A percentile compares a stretch with the other conserved stretches of the same genome.
phyloP scores from a whole-genome alignment of 2,329 filamentous ascomycete genomes.

The Didymella pinodella region DNA sequence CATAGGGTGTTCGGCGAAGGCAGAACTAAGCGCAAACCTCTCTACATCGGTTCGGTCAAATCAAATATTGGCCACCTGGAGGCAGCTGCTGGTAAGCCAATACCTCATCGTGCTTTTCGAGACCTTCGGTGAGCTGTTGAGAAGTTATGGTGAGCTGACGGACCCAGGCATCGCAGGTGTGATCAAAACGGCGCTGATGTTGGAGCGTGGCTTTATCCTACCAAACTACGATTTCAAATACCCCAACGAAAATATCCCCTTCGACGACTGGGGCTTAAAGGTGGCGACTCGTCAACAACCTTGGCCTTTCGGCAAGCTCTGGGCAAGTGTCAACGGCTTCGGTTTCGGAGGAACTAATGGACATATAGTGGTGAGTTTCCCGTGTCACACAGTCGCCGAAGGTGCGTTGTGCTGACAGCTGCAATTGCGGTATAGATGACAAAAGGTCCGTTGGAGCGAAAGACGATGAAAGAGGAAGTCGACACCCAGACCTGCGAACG shows the following conservation, averaged over 20 bases:
- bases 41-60: constrained; percentile 16
- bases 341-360: constrained; percentile 27
- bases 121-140: background rate
- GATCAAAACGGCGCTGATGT: constrained; percentile 51
- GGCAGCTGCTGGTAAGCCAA: constrained; percentile 42
- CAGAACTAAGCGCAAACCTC: constrained; percentile 19
- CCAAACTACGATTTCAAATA: constrained; percentile 32
- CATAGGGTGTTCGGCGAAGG: constrained; percentile 35
- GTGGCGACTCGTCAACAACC: constrained; percentile 21
- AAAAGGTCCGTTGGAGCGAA: constrained; percentile 24
- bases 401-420: constrained; percentile 45
- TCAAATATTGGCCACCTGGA: constrained; percentile 52
- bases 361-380: constrained; percentile 11
- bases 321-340: constrained; percentile 59
- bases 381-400: background rate
- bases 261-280: constrained; percentile 21
- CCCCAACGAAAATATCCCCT: constrained; percentile 27
- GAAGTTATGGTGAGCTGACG: constrained; percentile 33
- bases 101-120: background rate
- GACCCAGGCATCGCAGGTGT: constrained; percentile 23
- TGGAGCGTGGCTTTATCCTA: constrained; percentile 50
- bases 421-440: constrained; percentile 22
- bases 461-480: constrained; percentile 35
- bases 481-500: constrained; percentile 26
- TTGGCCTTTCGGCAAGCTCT: constrained; percentile 34